Percentiles rank a stretch among this genome's conserved stretches.
phyloP scores from a whole-genome alignment of 1,139 yeast species.

The Saccharomyces hybrid region DNA sequence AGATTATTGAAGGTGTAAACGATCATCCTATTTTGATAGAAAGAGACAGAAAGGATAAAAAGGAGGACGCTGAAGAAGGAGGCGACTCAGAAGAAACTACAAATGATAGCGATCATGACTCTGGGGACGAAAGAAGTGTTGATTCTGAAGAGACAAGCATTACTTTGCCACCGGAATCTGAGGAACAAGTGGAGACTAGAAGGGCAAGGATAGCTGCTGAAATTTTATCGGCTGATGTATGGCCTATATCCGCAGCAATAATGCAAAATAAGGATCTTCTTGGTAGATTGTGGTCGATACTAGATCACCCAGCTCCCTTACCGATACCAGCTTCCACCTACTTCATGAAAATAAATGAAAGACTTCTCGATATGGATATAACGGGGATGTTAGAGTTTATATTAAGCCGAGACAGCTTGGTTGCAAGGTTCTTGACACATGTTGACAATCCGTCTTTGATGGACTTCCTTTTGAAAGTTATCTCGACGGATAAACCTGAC shows the following conservation, averaged over 20 bases:
- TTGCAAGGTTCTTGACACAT: slow-evolving; percentile 46
- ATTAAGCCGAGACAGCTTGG: slow-evolving; percentile 43
- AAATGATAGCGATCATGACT: background rate
- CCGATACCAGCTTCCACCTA: slow-evolving; percentile 74
- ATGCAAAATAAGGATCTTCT: slow-evolving; percentile 66
- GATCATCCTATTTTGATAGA: slow-evolving; percentile 4
- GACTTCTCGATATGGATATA: slow-evolving; percentile 79
- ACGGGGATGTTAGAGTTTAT: slow-evolving; percentile 68
- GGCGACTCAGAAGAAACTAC: slow-evolving; percentile 17
- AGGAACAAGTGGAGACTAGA: slow-evolving; percentile 52
- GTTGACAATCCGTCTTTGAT: slow-evolving; percentile 61
- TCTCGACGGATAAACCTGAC: slow-evolving; percentile 58
- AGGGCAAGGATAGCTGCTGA: slow-evolving; percentile 87
- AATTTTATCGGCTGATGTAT: slow-evolving; percentile 81
- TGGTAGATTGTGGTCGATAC: slow-evolving; percentile 66
- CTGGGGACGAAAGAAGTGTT: slow-evolving; percentile 21
- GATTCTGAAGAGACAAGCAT: slow-evolving; percentile 29
- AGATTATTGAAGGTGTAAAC: slow-evolving; percentile 6
- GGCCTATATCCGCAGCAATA: slow-evolving; percentile 89
- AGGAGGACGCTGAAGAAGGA: slow-evolving; percentile 7
- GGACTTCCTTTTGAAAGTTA: slow-evolving; percentile 58
- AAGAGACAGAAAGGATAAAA: slow-evolving; percentile 3
- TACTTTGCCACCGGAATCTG: slow-evolving; percentile 35
- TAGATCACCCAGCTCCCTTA: slow-evolving; percentile 58
- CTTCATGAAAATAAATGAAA: slow-evolving; percentile 91